Evolutionary conservation across 148 eudicot species (phyloP), one percentile per base, ranked within the genome.

Genomic region (Tetragonia tetragonoides): DNA sequence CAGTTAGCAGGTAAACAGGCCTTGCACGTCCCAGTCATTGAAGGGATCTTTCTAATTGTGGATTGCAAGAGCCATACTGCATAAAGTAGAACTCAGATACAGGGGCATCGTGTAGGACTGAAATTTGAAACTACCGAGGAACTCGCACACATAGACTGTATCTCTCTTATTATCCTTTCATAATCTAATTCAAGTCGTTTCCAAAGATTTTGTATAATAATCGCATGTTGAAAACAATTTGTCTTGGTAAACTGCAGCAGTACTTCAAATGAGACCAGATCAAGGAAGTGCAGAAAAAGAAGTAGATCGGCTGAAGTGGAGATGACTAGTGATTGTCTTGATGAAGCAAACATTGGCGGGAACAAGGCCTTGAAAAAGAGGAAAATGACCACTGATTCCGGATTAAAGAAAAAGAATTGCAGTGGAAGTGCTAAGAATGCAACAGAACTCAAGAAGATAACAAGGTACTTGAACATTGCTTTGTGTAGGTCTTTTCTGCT

Each of bases 281-380:
- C 74, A 63, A 71, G 64, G 40, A 70, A 49, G 81, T 18, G 56
- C 20, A 72, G 62, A 24, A 63, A 38, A 66, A 28, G 49, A 9
- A 16, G 44, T 72, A 62, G 47, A 49, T 59, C 66, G 34, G 21
- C 47, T 64, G 75, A 49, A 41, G 42, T 14, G 24, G 59, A 49
- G 67, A 59, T 15, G 53, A 39, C 23, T 4, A 40, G 20, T 41
- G 74, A 77, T 44, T 53, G 21, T 64, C 54, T 28, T 73, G 54
- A 47, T 64, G 74, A 7, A 16, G 18, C n/a, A 49, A 72, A 24
- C 21, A 51, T n/a, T 54, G 63, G 53, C 28, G 75, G 60, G 42
- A 12, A 51, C 18, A 15, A 72, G 17, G 2, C 28, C n/a, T 6
- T 54, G 42, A 72, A 11, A 14, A 72, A 28, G 60, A 53, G 24